Conservation (phyloP, 495 filamentous ascomycete species). For the Hamigera avellanea region DNA sequence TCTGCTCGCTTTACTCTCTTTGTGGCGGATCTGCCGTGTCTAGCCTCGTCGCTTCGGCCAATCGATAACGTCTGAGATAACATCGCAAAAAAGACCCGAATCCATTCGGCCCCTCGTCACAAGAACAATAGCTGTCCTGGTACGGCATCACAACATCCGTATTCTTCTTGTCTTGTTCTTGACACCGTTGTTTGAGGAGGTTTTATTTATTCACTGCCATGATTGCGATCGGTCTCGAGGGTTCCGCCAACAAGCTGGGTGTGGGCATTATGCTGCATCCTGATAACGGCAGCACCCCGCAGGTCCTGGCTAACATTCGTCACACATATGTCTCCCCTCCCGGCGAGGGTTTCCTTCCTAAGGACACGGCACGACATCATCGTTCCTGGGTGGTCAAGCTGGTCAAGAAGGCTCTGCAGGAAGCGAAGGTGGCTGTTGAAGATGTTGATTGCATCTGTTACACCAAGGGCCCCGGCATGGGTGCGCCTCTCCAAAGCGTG, state of each 20-base stretch:
- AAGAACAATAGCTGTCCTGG: too few relatives aligned
- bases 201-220: too few relatives aligned
- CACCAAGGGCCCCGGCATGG: slow-evolving; percentile 94
- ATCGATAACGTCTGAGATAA: slow-evolving; percentile 1
- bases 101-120: background rate
- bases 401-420: slow-evolving; percentile 61
- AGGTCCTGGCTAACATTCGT: slow-evolving; percentile 84
- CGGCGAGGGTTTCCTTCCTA: slow-evolving; percentile 89
- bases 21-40: too few relatives aligned
- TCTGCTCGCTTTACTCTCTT: too few relatives aligned
- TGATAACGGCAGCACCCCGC: slow-evolving; percentile 43
- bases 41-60: too few relatives aligned
- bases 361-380: slow-evolving; percentile 91
- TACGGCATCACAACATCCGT: too few relatives aligned
- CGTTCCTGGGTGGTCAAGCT: slow-evolving; percentile 71
- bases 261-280: slow-evolving; percentile 86
- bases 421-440: slow-evolving; percentile 46
- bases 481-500: slow-evolving; percentile 81
- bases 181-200: too few relatives aligned
- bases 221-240: slow-evolving; percentile 90
- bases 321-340: slow-evolving; percentile 90
- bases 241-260: slow-evolving; percentile 95
- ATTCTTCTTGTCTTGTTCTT: too few relatives aligned
- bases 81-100: too few relatives aligned
- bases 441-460: slow-evolving; percentile 91